Evolutionary conservation across 192 early-diverging fungal species (phyloP).

Genomic region (Pilaira anomala): DNA sequence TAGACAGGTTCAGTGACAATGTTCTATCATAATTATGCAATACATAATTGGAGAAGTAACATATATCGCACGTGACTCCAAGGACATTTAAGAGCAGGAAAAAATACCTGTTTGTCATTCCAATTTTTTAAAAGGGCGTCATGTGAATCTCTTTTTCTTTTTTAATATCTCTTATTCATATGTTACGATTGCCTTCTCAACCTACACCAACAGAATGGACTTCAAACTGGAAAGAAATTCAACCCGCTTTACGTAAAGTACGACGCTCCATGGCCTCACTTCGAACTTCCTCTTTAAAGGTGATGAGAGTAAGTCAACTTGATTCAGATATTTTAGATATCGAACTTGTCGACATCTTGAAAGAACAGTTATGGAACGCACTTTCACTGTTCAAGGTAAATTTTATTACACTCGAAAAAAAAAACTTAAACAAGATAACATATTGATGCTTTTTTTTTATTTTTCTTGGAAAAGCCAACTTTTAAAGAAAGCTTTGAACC

Average conservation of each 20-base stretch:
- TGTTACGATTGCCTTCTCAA: slow-evolving; percentile 18
- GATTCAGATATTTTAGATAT: slow-evolving; percentile 80
- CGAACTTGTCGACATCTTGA: slow-evolving; percentile 73
- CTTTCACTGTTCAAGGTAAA: slow-evolving; percentile 67
- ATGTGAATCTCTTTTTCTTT: slow-evolving; percentile 10
- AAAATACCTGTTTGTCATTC: too few species aligned
- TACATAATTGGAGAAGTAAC: too few species aligned
- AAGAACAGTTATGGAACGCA: slow-evolving; percentile 71
- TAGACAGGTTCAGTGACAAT: too few species aligned
- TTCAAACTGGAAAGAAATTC: slow-evolving; percentile 49
- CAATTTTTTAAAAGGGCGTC: too few species aligned
- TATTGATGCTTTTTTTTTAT: background rate
- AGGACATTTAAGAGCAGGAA: too few species aligned
- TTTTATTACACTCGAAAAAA: too few species aligned
- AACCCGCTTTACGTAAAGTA: slow-evolving; percentile 44
- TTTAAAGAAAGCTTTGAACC: slow-evolving; percentile 65
- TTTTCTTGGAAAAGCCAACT: slow-evolving; percentile 34
- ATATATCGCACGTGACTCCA: too few species aligned
- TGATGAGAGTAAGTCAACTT: slow-evolving; percentile 79
- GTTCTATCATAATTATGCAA: too few species aligned
- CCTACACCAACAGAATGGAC: slow-evolving; percentile 37
- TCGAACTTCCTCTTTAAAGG: slow-evolving; percentile 49
- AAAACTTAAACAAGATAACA: background rate
- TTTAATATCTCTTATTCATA: background rate
- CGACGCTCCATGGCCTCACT: slow-evolving; percentile 50